phyloP scores from a whole-genome alignment of 2,329 filamentous ascomycete species.

The Lasiodiplodia gonubiensis region DNA sequence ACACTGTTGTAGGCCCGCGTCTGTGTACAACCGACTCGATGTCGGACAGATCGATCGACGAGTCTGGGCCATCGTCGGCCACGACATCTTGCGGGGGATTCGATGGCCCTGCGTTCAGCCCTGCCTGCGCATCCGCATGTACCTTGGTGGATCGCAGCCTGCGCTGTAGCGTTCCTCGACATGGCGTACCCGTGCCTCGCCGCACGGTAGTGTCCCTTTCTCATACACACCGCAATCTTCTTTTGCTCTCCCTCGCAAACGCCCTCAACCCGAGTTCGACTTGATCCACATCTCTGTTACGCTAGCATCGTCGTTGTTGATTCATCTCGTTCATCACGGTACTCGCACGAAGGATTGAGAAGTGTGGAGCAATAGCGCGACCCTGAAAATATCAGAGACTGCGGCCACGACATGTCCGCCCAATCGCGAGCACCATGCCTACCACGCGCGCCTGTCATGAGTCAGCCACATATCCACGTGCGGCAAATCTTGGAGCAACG shows the following conservation, averaged over 20 bases:
- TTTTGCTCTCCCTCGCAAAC: background rate
- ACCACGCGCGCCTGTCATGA: slow-evolving; percentile 2
- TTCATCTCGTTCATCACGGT: background rate
- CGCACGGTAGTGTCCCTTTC: slow-evolving; percentile 3
- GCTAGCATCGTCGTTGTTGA: background rate
- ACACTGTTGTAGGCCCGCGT: background rate
- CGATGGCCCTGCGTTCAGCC: slow-evolving; percentile 21
- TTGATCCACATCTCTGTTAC: background rate
- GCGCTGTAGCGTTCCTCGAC: slow-evolving; percentile 7
- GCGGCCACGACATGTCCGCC: background rate
- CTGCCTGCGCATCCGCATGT: slow-evolving; percentile 10
- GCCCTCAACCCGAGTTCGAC: background rate
- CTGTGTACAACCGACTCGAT: slow-evolving; percentile 12
- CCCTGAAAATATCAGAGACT: background rate
- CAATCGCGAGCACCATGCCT: background rate
- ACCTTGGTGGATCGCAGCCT: slow-evolving; percentile 13
- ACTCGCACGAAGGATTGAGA: background rate
- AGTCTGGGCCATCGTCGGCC: slow-evolving; percentile 2
- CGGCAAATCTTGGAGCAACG: background rate
- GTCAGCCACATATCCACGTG: slow-evolving; percentile 10
- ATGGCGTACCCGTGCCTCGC: background rate
- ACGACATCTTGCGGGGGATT: slow-evolving; percentile 19
- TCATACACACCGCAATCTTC: slow-evolving; percentile 14
- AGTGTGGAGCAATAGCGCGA: background rate
- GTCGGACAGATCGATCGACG: slow-evolving; percentile 23